These are phyloP conservation scores for Neofusicoccum cordaticola DNA, from an alignment of 2,329 filamentous ascomycete species.

Conservation along the genomic window DNA sequence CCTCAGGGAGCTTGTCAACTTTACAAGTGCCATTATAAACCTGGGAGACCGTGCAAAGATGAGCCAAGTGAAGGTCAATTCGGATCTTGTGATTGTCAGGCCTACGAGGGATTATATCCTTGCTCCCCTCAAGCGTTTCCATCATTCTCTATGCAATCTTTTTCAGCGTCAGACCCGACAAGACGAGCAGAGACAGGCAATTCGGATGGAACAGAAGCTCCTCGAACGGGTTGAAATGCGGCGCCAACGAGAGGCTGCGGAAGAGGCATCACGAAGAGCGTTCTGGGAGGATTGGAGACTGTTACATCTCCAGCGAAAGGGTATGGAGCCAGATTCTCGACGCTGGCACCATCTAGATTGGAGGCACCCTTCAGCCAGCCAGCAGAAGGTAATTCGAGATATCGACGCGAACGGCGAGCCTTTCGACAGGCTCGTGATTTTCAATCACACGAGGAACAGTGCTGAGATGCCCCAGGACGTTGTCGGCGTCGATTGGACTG, in stretches of 20 bases:
- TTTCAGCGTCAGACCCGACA: not conserved
- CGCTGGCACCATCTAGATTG: not conserved
- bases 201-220: not conserved
- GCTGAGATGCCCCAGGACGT: slow-evolving; percentile 23
- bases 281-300: not conserved
- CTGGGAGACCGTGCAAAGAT: slow-evolving; percentile 17
- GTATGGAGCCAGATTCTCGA: not conserved
- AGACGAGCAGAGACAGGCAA: not conserved
- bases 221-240: not conserved
- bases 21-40: slow-evolving; percentile 28
- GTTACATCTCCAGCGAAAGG: not conserved
- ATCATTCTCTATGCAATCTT: not conserved
- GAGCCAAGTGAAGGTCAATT: slow-evolving; percentile 23
- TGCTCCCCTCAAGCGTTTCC: slow-evolving; percentile 23
- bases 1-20: slow-evolving; percentile 20
- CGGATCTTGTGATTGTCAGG: slow-evolving; percentile 23
- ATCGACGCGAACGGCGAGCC: slow-evolving; percentile 38
- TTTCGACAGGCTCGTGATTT: slow-evolving; percentile 39
- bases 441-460: slow-evolving; percentile 30
- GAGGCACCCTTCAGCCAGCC: not conserved
- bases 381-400: slow-evolving; percentile 12
- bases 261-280: not conserved
- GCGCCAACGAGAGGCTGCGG: not conserved
- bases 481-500: slow-evolving; percentile 28
- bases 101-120: slow-evolving; percentile 27